phyloP scores from a whole-genome alignment of 305 asterid species.

The Fraxinus dipetala region DNA sequence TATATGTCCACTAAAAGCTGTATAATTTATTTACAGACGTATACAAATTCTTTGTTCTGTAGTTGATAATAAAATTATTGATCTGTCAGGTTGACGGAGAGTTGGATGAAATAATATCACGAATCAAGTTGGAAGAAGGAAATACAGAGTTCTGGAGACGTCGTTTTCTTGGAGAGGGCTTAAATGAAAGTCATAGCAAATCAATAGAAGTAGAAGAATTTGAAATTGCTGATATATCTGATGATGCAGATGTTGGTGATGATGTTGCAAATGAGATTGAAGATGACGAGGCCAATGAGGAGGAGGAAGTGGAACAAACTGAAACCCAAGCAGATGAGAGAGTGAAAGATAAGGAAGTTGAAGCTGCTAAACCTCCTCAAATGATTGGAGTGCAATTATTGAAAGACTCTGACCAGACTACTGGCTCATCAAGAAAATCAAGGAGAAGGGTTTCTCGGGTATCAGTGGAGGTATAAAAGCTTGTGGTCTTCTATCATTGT shows the following conservation, averaged over 20 bases:
- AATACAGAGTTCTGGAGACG: slow-evolving; percentile 96
- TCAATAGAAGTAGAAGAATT: slow-evolving; percentile 48
- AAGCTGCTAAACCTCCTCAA: slow-evolving; percentile 78
- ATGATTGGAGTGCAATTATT: slow-evolving; percentile 96
- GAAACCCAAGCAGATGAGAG: slow-evolving; percentile 73
- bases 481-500: slow-evolving; percentile 8
- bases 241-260: slow-evolving; percentile 64
- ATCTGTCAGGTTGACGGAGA: slow-evolving; percentile 75
- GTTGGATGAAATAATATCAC: slow-evolving; percentile 83
- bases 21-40: slow-evolving; percentile 1
- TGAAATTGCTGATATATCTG: slow-evolving; percentile 52
- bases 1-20: not conserved
- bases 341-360: slow-evolving; percentile 78
- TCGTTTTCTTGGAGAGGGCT: slow-evolving; percentile 93
- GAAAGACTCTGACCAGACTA: slow-evolving; percentile 72
- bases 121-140: slow-evolving; percentile 90
- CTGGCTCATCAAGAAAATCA: slow-evolving; percentile 72
- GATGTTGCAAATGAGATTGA: slow-evolving; percentile 53
- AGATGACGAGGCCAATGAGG: slow-evolving; percentile 62
- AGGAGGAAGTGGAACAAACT: slow-evolving; percentile 76
- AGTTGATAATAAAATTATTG: not conserved
- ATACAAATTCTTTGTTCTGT: slow-evolving; percentile 6
- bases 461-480: slow-evolving; percentile 59
- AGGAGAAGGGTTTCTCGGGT: slow-evolving; percentile 64
- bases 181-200: slow-evolving; percentile 57